Conservation (phyloP, 306 rosid genomes). For the Neltuma alba region DNA sequence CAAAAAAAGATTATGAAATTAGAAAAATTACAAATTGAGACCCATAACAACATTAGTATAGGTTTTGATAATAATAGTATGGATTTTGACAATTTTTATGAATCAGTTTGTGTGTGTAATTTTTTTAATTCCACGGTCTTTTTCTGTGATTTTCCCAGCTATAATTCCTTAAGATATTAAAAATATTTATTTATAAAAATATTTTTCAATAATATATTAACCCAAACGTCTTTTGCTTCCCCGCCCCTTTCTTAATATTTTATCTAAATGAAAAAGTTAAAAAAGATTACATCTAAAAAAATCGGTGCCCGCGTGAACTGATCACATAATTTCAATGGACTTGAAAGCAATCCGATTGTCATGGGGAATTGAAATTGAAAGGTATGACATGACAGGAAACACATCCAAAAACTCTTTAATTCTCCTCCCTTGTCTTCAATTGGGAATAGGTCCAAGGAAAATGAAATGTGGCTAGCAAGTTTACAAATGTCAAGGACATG, state of each 20-base stretch:
- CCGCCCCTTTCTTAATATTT: not conserved
- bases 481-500: slow-evolving; percentile 8
- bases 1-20: no score
- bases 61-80: no score
- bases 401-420: not conserved
- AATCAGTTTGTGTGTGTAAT: no score
- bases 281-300: no score
- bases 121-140: no score
- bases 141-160: no score
- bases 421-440: slow-evolving; percentile 1
- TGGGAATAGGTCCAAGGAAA: not conserved
- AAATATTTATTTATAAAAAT: not conserved
- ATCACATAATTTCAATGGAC: not conserved
- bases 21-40: no score
- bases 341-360: not conserved
- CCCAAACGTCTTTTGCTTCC: not conserved
- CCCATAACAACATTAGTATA: no score
- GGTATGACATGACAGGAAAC: not conserved
- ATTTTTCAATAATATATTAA: not conserved
- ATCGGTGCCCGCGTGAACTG: no score
- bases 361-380: not conserved
- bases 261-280: not conserved
- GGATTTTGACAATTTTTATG: no score
- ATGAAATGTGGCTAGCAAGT: slow-evolving; percentile 10
- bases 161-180: not conserved